phyloP scores from a whole-genome alignment of 2,329 filamentous ascomycete species.

The Verticillium nubilum region DNA sequence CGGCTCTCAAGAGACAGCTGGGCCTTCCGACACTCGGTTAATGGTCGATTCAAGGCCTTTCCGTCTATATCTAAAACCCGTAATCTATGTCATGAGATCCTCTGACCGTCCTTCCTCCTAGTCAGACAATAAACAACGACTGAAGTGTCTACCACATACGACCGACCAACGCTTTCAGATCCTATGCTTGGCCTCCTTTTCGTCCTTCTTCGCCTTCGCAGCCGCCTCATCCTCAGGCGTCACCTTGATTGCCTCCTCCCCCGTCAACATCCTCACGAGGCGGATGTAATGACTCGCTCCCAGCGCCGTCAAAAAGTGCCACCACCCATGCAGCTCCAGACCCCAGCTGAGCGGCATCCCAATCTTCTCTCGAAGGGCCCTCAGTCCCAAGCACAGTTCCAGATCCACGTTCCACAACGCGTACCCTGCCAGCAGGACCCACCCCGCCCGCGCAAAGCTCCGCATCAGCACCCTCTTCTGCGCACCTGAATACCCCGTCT shows the following conservation, averaged over 20 bases:
- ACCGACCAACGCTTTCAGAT: background rate
- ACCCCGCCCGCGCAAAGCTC: conserved; percentile 21
- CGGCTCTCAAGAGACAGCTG: no score
- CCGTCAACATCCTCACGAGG: conserved; percentile 15
- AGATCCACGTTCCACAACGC: conserved; percentile 53
- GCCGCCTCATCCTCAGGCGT: background rate
- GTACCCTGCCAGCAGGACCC: conserved; percentile 37
- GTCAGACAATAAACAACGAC: background rate
- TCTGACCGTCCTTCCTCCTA: no score
- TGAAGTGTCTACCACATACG: no score
- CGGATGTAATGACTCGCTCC: conserved; percentile 39
- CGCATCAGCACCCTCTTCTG: conserved; percentile 19
- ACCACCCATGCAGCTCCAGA: conserved; percentile 58
- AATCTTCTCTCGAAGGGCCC: conserved; percentile 33
- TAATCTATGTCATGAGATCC: no score
- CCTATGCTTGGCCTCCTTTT: background rate
- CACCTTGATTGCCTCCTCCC: background rate
- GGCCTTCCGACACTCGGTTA: no score
- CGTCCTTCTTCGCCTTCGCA: background rate
- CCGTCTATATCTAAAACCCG: no score
- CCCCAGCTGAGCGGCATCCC: conserved; percentile 51
- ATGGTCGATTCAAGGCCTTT: no score
- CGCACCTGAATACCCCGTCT: conserved; percentile 21
- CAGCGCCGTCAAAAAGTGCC: conserved; percentile 55
- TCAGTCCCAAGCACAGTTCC: conserved; percentile 43